Evolutionary conservation across 805 yeast genomes (phyloP), one percentile per base, ranked within the genome.

Genomic region (Saturnispora zaruensis): DNA sequence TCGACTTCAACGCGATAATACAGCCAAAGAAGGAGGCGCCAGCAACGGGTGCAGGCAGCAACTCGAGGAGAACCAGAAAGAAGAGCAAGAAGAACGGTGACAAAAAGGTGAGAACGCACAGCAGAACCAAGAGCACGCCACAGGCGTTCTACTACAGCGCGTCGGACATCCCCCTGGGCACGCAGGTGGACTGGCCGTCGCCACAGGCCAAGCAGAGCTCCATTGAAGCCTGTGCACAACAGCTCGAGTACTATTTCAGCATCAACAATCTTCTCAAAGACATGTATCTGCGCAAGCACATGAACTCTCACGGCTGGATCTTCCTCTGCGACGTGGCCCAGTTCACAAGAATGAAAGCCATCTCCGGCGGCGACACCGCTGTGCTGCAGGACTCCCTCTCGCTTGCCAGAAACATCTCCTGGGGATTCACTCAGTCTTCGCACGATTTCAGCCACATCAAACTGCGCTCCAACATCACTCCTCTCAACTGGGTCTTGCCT

Each of bases 241-340:
- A 90, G 72, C 72, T 91, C 47, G 93, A 87, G 63, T 93, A 93
- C 72, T 93, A 93, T 67, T 86, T 93, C 70, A 83, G 95, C 28
- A 73, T 82, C 46, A 96, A 88, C 59, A 93, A 93, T 67, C 74
- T 93, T 67, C 73, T 84, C 58, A 86, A 88, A 68, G 99, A 93
- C 69, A 71, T 82, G 46, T 91, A 70, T 64, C 74, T 93, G 67
- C 80, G 96, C 67, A 77, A 79, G 56, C 86, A 85, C 60, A 86
- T 91, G 95, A 78, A 82, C 66, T 59, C 75, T 44, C 73, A 79
- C 52, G 96, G 96, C 24, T 82, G 82, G 74, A 75, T 89, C 49
- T 79, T 82, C 32, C 66, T 88, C 51, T 61, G 66, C 5, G 73
- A 79, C 50, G 74, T 88, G 55, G 79, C 87, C 52, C 70, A 74